phyloP scores from a whole-genome alignment of 345 rosid genomes.

The Stellera chamaejasme region DNA sequence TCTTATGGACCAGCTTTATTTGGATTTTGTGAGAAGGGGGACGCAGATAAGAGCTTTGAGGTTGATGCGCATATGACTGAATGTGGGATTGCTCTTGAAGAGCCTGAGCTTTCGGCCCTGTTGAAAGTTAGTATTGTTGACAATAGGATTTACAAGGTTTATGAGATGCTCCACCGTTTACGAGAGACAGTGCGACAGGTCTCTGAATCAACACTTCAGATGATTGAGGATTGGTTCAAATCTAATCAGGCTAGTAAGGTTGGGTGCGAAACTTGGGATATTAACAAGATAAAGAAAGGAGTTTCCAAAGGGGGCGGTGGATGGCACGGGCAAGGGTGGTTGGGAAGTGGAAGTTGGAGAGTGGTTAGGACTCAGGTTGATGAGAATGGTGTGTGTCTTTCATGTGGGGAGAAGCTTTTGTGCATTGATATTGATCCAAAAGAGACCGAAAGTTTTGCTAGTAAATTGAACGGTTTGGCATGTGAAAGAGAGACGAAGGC shows the following conservation, averaged over 20 bases:
- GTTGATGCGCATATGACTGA: constrained; percentile 76
- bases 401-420: constrained; percentile 78
- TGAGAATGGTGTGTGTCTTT: constrained; percentile 55
- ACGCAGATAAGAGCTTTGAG: constrained; percentile 65
- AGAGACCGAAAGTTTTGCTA: constrained; percentile 70
- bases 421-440: constrained; percentile 86
- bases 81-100: constrained; percentile 65
- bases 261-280: constrained; percentile 61
- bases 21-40: constrained; percentile 63
- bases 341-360: constrained; percentile 74
- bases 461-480: constrained; percentile 59
- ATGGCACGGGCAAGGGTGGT: constrained; percentile 98
- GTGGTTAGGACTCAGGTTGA: constrained; percentile 60
- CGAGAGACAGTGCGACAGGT: constrained; percentile 76
- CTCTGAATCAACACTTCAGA: constrained; percentile 40
- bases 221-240: constrained; percentile 68
- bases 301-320: constrained; percentile 85
- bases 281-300: constrained; percentile 41
- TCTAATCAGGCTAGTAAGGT: constrained; percentile 46
- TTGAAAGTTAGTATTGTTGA: constrained; percentile 50
- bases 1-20: constrained; percentile 80
- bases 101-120: constrained; percentile 81
- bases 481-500: constrained; percentile 52
- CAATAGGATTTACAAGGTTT: constrained; percentile 53
- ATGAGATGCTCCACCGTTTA: constrained; percentile 66